Percentiles rank a stretch among this genome's conserved stretches.
Conservation (phyloP, 2,329 filamentous ascomycete species). For the Paecilomyces sp. region DNA sequence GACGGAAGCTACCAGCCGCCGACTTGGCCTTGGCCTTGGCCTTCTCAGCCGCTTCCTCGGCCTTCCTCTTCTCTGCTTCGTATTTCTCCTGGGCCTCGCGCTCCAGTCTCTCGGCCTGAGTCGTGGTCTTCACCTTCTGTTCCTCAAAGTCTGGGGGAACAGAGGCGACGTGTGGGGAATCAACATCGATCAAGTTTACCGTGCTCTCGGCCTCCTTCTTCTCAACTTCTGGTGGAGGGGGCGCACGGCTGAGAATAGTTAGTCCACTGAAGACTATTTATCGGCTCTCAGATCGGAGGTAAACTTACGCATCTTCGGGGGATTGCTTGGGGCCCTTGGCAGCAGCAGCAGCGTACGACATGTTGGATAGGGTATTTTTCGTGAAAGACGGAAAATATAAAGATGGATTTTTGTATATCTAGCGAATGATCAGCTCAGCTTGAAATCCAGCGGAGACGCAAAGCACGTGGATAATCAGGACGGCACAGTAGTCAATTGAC, state of each 20-base stretch:
- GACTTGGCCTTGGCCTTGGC: constrained; percentile 26
- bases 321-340: constrained; percentile 41
- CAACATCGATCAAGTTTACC: constrained; percentile 40
- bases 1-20: constrained; percentile 20
- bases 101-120: constrained; percentile 39
- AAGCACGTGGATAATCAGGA: constrained; percentile 3
- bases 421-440: background rate
- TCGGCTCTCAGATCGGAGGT: background rate
- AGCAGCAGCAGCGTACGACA: constrained; percentile 45
- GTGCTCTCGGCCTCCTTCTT: constrained; percentile 33
- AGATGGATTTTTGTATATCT: background rate
- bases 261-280: background rate
- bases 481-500: background rate
- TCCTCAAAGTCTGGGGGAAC: constrained; percentile 36
- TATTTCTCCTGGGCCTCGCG: constrained; percentile 29
- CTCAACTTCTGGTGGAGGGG: constrained; percentile 30
- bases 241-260: constrained; percentile 28
- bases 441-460: background rate
- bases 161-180: constrained; percentile 37
- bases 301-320: constrained; percentile 39
- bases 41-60: constrained; percentile 20
- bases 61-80: constrained; percentile 17
- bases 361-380: constrained; percentile 15
- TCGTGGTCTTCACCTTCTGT: constrained; percentile 38
- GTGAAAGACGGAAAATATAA: background rate